Conservation (phyloP, 331 rosid species). For the Acacia pycnantha region DNA sequence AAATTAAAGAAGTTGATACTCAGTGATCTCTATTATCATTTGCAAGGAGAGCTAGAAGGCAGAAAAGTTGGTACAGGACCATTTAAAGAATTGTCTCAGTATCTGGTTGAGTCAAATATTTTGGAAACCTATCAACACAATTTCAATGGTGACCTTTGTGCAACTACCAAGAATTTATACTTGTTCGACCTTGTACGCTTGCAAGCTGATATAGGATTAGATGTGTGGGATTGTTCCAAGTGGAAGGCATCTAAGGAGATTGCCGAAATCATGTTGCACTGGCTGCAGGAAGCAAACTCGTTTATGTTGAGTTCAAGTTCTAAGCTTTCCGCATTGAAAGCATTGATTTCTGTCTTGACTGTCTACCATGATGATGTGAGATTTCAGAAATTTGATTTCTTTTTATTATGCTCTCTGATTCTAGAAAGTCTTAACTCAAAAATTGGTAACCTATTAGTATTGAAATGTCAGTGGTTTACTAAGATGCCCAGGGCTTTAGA, state of each 20-base stretch:
- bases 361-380: slow-evolving; percentile 70
- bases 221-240: slow-evolving; percentile 72
- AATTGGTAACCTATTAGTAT: slow-evolving; percentile 3
- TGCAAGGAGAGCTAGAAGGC: slow-evolving; percentile 96
- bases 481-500: slow-evolving; percentile 7
- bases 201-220: slow-evolving; percentile 71
- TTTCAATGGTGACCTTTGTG: slow-evolving; percentile 53
- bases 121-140: slow-evolving; percentile 53
- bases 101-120: slow-evolving; percentile 56
- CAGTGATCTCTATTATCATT: slow-evolving; percentile 86
- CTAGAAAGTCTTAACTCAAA: neutral
- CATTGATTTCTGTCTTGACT: slow-evolving; percentile 59
- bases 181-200: slow-evolving; percentile 64
- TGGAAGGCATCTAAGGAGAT: slow-evolving; percentile 72
- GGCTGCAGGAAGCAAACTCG: slow-evolving; percentile 68
- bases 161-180: slow-evolving; percentile 47
- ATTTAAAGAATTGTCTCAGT: slow-evolving; percentile 74
- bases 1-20: slow-evolving; percentile 72
- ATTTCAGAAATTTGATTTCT: slow-evolving; percentile 28
- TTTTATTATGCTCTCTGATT: slow-evolving; percentile 17
- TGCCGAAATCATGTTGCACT: slow-evolving; percentile 66
- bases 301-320: slow-evolving; percentile 65
- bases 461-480: slow-evolving; percentile 7
- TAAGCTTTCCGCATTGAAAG: slow-evolving; percentile 69
- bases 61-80: slow-evolving; percentile 75